A percentile compares a stretch with the other conserved stretches of the same genome.
phyloP scores from a whole-genome alignment of 345 rosid genomes.

The Triadica sebifera region DNA sequence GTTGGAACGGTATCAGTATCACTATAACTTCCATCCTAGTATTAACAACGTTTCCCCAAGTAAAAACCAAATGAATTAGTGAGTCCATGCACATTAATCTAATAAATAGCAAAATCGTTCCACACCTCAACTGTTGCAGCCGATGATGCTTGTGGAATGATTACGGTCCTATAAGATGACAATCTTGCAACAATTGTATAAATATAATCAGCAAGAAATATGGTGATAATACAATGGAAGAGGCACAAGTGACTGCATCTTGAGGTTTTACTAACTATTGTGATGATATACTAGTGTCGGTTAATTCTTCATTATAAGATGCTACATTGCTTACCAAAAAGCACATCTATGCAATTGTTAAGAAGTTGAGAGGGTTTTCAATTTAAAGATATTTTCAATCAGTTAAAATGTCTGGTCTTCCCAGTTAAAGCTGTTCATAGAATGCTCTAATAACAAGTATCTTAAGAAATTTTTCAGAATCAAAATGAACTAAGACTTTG shows the following conservation, averaged over 20 bases:
- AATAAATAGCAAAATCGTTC: constrained; percentile 18
- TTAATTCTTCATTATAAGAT: background rate
- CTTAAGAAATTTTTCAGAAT: background rate
- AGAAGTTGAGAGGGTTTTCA: background rate
- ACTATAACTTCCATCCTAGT: constrained; percentile 57
- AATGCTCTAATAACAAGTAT: background rate
- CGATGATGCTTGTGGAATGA: constrained; percentile 52
- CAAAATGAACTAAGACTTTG: background rate
- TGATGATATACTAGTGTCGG: background rate
- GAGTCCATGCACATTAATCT: background rate
- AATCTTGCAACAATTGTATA: constrained; percentile 42
- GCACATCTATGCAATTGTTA: background rate
- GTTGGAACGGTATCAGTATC: constrained; percentile 71
- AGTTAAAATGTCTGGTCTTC: background rate
- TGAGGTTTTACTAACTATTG: background rate
- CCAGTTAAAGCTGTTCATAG: background rate
- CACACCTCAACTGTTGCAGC: constrained; percentile 79
- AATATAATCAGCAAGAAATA: constrained; percentile 6
- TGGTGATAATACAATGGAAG: background rate
- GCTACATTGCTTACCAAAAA: background rate
- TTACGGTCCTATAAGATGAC: constrained; percentile 33
- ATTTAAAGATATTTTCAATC: background rate
- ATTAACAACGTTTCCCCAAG: constrained; percentile 25
- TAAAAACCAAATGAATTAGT: constrained; percentile 11
- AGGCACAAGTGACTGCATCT: background rate